These are phyloP conservation scores for Nigrospora osmanthi DNA, from an alignment of 2,329 filamentous ascomycete species.

Conservation along the genomic window DNA sequence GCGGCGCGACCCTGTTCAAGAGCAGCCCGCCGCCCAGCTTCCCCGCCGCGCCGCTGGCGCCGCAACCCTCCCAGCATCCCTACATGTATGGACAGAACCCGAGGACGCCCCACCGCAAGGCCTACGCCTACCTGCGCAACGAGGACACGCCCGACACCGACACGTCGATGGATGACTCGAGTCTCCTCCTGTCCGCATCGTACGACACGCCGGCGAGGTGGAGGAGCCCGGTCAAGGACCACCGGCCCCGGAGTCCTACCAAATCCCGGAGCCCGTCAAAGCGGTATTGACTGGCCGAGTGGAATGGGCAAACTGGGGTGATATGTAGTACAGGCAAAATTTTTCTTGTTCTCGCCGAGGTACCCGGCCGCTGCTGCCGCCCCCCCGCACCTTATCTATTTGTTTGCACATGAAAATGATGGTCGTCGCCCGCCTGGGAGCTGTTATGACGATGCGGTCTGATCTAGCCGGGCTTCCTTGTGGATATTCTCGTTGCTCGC, in stretches of 20 bases:
- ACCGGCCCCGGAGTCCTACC: constrained; percentile 25
- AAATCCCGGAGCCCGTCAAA: constrained; percentile 40
- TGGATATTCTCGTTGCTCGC: too few species aligned
- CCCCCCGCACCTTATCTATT: too few species aligned
- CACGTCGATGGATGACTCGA: constrained; percentile 34
- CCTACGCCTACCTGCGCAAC: constrained; percentile 9
- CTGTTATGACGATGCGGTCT: too few species aligned
- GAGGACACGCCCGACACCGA: constrained; percentile 38
- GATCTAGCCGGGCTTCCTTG: too few species aligned
- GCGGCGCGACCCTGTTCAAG: constrained; percentile 20
- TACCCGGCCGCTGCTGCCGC: too few species aligned
- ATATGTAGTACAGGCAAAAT: neutral
- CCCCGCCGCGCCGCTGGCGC: constrained; percentile 9
- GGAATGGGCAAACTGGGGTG: too few species aligned
- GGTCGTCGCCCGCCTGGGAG: too few species aligned
- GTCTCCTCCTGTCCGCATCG: constrained; percentile 28
- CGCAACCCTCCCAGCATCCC: constrained; percentile 8
- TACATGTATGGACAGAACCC: neutral
- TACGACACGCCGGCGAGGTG: constrained; percentile 37
- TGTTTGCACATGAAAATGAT: too few species aligned
- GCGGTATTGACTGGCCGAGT: constrained; percentile 15
- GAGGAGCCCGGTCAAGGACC: constrained; percentile 41
- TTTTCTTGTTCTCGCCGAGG: neutral
- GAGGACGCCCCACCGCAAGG: constrained; percentile 15
- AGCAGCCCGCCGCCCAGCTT: constrained; percentile 12